Conservation (phyloP, 1,284 basidiomycete genomes). For the Meira miltonrushii region DNA sequence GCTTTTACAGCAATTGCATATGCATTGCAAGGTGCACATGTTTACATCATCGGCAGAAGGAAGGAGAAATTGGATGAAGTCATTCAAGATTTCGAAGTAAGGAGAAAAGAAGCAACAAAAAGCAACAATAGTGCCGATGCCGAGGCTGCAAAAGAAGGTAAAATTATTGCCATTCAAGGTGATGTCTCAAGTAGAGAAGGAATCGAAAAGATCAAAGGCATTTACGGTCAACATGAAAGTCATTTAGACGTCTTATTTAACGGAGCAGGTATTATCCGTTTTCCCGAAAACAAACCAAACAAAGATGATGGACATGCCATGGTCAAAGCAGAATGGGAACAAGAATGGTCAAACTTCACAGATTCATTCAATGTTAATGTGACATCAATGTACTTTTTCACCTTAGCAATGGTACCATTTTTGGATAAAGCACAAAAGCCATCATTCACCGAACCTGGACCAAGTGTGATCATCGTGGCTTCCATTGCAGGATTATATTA, state of each 20-base stretch:
- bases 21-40: slow-evolving; percentile 27
- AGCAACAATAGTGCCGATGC: neutral
- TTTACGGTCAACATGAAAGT: slow-evolving; percentile 3
- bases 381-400: slow-evolving; percentile 12
- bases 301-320: slow-evolving; percentile 1
- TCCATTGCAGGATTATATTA: slow-evolving; percentile 14
- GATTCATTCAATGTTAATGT: slow-evolving; percentile 11
- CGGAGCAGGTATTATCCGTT: slow-evolving; percentile 12
- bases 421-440: slow-evolving; percentile 2
- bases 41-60: slow-evolving; percentile 30
- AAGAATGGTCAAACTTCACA: neutral
- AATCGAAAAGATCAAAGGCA: slow-evolving; percentile 21
- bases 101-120: neutral
- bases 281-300: neutral
- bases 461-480: slow-evolving; percentile 12
- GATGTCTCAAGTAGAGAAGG: slow-evolving; percentile 27
- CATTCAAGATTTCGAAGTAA: neutral
- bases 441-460: neutral
- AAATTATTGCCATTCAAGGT: slow-evolving; percentile 18
- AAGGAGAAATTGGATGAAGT: slow-evolving; percentile 14
- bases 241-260: slow-evolving; percentile 19
- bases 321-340: slow-evolving; percentile 4
- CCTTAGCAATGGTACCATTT: slow-evolving; percentile 17
- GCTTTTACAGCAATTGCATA: slow-evolving; percentile 28
- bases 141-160: neutral